Evolutionary conservation across 2,329 filamentous ascomycete genomes (phyloP).

Genomic region (Diaporthe amygdali): DNA sequence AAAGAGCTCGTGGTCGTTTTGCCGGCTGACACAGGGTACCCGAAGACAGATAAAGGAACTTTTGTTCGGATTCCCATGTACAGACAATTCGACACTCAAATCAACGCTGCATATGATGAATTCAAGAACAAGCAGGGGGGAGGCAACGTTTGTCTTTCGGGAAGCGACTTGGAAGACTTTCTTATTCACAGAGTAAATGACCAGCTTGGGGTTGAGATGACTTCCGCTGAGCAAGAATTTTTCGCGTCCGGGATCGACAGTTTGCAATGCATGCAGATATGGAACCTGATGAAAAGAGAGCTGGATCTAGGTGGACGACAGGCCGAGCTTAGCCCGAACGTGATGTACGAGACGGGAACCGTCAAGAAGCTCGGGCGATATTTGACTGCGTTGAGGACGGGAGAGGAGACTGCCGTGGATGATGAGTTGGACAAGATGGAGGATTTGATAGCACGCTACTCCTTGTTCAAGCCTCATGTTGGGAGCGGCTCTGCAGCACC

Average conservation of each 20-base stretch:
- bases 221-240: not conserved
- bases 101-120: no score
- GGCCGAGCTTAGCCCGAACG: not conserved
- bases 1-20: no score
- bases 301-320: not conserved
- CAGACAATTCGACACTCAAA: no score
- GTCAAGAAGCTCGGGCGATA: not conserved
- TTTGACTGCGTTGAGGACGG: not conserved
- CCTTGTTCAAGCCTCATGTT: not conserved
- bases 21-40: no score
- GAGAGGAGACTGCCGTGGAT: not conserved
- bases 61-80: no score
- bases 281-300: not conserved
- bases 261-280: not conserved
- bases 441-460: not conserved
- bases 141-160: no score
- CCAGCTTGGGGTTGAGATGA: no score
- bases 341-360: not conserved
- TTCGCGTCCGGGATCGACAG: not conserved
- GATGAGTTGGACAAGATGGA: not conserved
- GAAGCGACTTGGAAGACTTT: no score
- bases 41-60: no score
- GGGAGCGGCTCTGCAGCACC: no score
- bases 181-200: no score
- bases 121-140: no score